Base-by-base conservation (phyloP, 2,329 filamentous ascomycete genomes). In the Colletotrichum coccodes region DNA sequence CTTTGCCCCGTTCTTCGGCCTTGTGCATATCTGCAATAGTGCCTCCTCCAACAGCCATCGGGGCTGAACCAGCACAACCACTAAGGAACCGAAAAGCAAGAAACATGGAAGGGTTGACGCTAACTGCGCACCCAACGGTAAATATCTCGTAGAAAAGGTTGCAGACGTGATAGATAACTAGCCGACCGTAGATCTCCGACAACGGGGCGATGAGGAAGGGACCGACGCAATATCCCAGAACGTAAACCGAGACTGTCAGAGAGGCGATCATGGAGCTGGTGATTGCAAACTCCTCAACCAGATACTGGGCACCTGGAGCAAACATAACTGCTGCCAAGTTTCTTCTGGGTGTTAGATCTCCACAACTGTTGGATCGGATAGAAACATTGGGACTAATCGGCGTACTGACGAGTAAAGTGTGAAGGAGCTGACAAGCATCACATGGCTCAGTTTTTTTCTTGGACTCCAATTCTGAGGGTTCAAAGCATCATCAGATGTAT, bases 151-250 rank as follows among this genome's bases (percentile, higher is more conserved):
- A 80, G 30, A 76, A 60, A 44, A 77, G 44, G 32, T 77, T 78
- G 71, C 72, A 74, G 36, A 70, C 34, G 44, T 78, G 73, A 56
- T 79, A 79, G 30, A 80, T 70, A n/a, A 71, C 66, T n/a, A 75
- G 72, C 8, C 79, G 74, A 5, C 79, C 79, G 67, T 77, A 79
- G 32, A 80, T 63, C 67, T 85, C 83, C 14, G 76, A 81, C 6
- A 83, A 52, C 0, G 84, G 82, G 0, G 80, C 57, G 54, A 89
- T 84, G 3, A 91, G 64, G 57, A 87, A 77, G 0, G 90, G 89
- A 0, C 89, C 90, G 34, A 86, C 81, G 2, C 86, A 87, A 67
- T 89, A 89, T 26, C 91, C 91, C 0, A 92, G 80, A 5, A 93
- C 83, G 75, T 91, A 91, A 21, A 92, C 85, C n/a, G 86, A 87